phyloP scores from a whole-genome alignment of 148 eudicot species.

The Rhododendron vialii region DNA sequence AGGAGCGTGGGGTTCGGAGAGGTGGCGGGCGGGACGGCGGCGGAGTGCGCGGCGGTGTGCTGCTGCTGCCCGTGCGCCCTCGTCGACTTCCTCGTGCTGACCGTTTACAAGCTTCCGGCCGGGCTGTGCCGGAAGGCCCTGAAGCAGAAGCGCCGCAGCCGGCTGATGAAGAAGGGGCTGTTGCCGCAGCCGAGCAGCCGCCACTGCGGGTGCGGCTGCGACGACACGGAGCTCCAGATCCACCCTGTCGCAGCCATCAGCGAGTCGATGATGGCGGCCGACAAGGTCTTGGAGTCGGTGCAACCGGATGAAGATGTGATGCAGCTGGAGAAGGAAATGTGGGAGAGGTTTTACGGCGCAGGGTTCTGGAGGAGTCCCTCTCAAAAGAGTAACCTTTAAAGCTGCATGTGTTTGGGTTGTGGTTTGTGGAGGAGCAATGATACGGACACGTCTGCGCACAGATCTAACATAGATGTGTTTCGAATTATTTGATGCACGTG shows the following conservation, averaged over 20 bases:
- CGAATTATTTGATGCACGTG: no score
- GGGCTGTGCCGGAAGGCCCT: constrained; percentile 48
- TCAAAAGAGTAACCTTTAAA: constrained; percentile 16
- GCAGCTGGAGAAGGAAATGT: constrained; percentile 68
- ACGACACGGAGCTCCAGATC: constrained; percentile 15
- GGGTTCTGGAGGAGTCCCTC: constrained; percentile 86
- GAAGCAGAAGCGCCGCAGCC: constrained; percentile 22
- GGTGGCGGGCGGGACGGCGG: constrained; percentile 57
- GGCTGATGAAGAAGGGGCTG: constrained; percentile 31
- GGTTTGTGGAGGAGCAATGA: not conserved
- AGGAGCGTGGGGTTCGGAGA: constrained; percentile 31
- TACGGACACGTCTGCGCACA: not conserved
- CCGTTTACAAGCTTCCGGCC: constrained; percentile 45
- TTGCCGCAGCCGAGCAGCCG: constrained; percentile 5
- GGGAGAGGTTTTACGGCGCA: constrained; percentile 48
- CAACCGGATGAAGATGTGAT: constrained; percentile 23
- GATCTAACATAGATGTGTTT: not conserved
- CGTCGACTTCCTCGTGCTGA: constrained; percentile 35
- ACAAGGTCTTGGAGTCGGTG: not conserved
- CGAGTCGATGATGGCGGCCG: not conserved
- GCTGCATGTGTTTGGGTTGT: not conserved
- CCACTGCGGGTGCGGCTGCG: constrained; percentile 7
- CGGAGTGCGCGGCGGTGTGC: constrained; percentile 56
- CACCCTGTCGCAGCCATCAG: constrained; percentile 10
- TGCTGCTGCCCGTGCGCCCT: constrained; percentile 56